Percentiles rank a stretch among this genome's conserved stretches.
Evolutionary conservation across 2,329 filamentous ascomycete species (phyloP).

Genomic region (Aspergillus viridinutans): DNA sequence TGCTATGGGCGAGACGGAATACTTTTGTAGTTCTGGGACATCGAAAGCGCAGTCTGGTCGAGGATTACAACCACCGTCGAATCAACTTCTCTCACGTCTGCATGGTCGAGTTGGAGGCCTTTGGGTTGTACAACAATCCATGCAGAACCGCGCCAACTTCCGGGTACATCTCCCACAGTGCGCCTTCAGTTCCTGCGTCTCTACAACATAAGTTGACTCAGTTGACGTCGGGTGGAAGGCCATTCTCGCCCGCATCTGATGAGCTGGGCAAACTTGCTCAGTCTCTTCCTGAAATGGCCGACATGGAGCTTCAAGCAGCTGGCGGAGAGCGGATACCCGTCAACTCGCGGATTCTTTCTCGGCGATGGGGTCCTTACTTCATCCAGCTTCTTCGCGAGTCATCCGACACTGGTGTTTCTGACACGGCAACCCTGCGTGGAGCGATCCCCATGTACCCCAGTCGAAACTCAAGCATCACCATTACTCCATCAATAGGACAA

Average conservation of each 20-base stretch:
- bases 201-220: slow-evolving; percentile 47
- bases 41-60: slow-evolving; percentile 85
- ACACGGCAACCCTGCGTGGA: slow-evolving; percentile 70
- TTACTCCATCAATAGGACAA: slow-evolving; percentile 58
- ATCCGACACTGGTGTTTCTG: slow-evolving; percentile 63
- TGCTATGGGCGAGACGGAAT: slow-evolving; percentile 89
- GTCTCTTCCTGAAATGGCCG: slow-evolving; percentile 75
- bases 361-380: slow-evolving; percentile 94
- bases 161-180: slow-evolving; percentile 79
- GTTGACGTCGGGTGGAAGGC: slow-evolving; percentile 67
- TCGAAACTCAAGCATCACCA: slow-evolving; percentile 79
- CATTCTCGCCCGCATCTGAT: slow-evolving; percentile 71
- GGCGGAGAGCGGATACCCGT: slow-evolving; percentile 88
- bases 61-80: slow-evolving; percentile 95
- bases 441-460: slow-evolving; percentile 54
- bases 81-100: slow-evolving; percentile 98
- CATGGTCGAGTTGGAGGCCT: slow-evolving; percentile 94
- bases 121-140: slow-evolving; percentile 95
- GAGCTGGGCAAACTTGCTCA: slow-evolving; percentile 80
- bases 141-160: slow-evolving; percentile 73
- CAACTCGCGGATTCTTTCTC: slow-evolving; percentile 81
- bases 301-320: slow-evolving; percentile 95
- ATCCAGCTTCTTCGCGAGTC: slow-evolving; percentile 85
- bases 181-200: slow-evolving; percentile 57
- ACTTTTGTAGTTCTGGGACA: slow-evolving; percentile 95